Evolutionary conservation across 768 basidiomycete species (phyloP).

Genomic region (Chiua virens): DNA sequence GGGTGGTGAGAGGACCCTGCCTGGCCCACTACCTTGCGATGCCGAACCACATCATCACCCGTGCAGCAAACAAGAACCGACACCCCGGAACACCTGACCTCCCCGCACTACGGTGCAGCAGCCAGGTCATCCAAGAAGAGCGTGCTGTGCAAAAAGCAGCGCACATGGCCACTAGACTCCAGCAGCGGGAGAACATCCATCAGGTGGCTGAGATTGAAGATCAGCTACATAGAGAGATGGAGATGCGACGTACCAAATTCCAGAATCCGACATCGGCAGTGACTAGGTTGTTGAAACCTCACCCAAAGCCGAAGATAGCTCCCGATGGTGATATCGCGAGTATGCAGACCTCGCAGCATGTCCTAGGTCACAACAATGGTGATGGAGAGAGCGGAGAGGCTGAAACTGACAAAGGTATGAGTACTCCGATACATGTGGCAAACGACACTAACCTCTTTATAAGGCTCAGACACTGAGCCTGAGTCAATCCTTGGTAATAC

Average conservation of each 20-base stretch:
- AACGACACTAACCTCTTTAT: too few species aligned
- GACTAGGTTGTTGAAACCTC: neutral
- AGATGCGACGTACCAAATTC: neutral
- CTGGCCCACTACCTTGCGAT: too few species aligned
- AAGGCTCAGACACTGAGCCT: too few species aligned
- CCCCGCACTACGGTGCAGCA: neutral
- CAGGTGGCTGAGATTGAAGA: neutral
- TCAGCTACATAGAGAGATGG: neutral
- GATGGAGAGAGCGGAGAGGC: neutral
- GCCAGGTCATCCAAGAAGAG: neutral
- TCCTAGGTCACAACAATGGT: too few species aligned
- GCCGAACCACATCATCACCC: neutral
- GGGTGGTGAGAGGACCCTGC: neutral
- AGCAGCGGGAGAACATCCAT: neutral
- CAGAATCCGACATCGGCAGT: neutral
- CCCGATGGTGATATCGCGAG: too few species aligned
- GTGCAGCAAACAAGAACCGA: neutral
- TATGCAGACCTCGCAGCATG: too few species aligned
- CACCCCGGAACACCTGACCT: neutral
- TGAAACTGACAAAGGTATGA: neutral
- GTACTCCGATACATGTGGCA: neutral
- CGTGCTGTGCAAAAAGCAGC: neutral
- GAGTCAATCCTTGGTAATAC: too few species aligned
- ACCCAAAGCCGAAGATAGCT: too few species aligned
- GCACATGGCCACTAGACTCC: neutral